Evolutionary conservation across 495 filamentous ascomycete species (phyloP).

Genomic region (Astrocystis sublimbata): DNA sequence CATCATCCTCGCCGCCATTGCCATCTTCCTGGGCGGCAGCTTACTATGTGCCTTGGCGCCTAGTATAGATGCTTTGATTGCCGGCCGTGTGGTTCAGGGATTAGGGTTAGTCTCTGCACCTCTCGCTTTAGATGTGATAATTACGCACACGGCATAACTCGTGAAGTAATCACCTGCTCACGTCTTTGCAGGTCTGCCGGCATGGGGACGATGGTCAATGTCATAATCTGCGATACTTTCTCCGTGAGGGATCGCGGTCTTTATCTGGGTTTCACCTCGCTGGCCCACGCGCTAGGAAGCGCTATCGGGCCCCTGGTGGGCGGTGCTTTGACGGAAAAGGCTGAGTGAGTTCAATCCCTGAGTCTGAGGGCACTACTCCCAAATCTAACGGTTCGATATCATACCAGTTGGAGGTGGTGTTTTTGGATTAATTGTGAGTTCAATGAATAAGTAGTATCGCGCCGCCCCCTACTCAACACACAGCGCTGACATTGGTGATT

Average conservation of each 20-base stretch:
- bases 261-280: conserved; percentile 42
- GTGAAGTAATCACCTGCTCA: too few relatives aligned
- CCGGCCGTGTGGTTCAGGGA: conserved; percentile 70
- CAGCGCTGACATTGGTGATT: neutral
- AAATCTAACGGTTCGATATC: neutral
- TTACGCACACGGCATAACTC: too few relatives aligned
- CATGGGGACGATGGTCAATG: conserved; percentile 70
- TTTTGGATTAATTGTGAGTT: conserved; percentile 51
- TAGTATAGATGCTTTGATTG: conserved; percentile 58
- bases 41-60: conserved; percentile 64
- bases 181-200: conserved; percentile 75
- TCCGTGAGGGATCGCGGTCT: conserved; percentile 60
- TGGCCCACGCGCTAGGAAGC: conserved; percentile 64
- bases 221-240: conserved; percentile 73
- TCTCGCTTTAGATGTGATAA: too few relatives aligned
- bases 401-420: conserved; percentile 30
- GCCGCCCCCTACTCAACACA: neutral
- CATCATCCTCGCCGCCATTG: conserved; percentile 64
- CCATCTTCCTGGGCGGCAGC: conserved; percentile 60
- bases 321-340: conserved; percentile 45
- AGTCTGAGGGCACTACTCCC: neutral
- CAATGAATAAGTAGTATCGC: neutral
- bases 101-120: too few relatives aligned
- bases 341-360: conserved; percentile 33
- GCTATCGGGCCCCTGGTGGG: conserved; percentile 59